Evolutionary conservation across 371 early-diverging fungal species (phyloP), one percentile per base, ranked within the genome.

Genomic region (Rhizopus microsporus): DNA sequence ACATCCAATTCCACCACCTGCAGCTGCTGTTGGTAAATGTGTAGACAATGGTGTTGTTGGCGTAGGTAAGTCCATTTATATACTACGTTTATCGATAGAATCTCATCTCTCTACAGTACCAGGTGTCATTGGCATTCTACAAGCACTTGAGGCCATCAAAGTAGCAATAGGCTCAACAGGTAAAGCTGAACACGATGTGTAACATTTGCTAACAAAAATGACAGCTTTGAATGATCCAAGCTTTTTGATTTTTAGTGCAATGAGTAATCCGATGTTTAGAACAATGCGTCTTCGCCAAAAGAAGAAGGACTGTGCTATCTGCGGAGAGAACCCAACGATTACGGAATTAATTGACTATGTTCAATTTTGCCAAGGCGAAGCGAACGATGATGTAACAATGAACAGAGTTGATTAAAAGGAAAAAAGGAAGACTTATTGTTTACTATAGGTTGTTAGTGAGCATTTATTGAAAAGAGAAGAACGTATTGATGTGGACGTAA

Each of bases 41-140:
- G 84, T 89, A 10, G 96, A 96, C 64, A 92, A 90, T n/a, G 99
- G 99, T n/a, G 98, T 99, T 7, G 73, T 99, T 40, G 99, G 99
- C 37, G 92, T 92, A 13, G 82, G 87, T 81, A 74, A 59, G 65
- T 53, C 13, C 29, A 38, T 57, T 43, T 56, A 30, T 15, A 47
- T 46, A 52, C 50, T 35, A 31, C 30, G 3, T n/a, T 35, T 33
- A 35, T n/a, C 43, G 17, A 17, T 3, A 15, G 15, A 54, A 4
- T 37, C 38, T 37, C 38, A 37, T 7, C 4, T 37, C 13, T n/a
- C n/a, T 48, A 6, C 7, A 82, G 95, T 98, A 4, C 91, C 95
- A 0, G 99, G 99, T 6, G 78, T 97, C 33, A 91, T 99, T 60
- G 99, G 99, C 29, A 91, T 87, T 33, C 63, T 98, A 38, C 94